Base-by-base conservation (phyloP, 495 filamentous ascomycete genomes). In the Pyrenula aspistea region DNA sequence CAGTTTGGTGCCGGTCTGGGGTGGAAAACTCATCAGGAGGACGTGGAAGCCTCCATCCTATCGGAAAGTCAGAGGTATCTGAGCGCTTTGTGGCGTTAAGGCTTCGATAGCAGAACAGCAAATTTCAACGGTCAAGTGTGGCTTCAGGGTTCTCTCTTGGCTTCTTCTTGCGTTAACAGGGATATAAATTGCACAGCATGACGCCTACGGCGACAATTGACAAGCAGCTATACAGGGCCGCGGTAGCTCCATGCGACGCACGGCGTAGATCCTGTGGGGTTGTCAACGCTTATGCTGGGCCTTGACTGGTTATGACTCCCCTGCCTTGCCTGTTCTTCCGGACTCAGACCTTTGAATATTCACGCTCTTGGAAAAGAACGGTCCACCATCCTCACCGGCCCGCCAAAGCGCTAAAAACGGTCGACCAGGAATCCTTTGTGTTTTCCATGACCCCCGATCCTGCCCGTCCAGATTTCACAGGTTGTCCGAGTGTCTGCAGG, bases 31-130 rank as follows among this genome's bases (percentile, higher is more conserved):
- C 57, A 82, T 96, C 55, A 76, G 86, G 67, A 80, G 90, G 64
- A 87, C 81, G 55, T 83, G 94, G 76, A 89, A 83, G 64, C 94
- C 93, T 54, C 89, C 91, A n/a, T 93, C 86, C 66, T 96, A 94
- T 74, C 77, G 93, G 58, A 99, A 99, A 74, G 92, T 99, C 19
- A 86, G 87, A 69, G 90, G 79, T 11, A 76, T 76, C 67, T 73
- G 55, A 60, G 25, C 22, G 50, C n/a, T 21, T 20, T 20, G 50
- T 52, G 50, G 50, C 19, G 50, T 52, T 52, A 24, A 8, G 42
- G 15, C 31, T 42, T 42, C 8, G 4, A 42, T 4, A 42, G 31
- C 4, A 15, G 8, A 42, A 15, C 31, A 42, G 31, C 31, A 42
- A 42, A 42, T 42, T n/a, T n/a, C n/a, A n/a, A n/a, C n/a, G n/a